These are phyloP conservation scores for Thalassia testudinum DNA, from an alignment of 116 monocot species.

Conservation along the genomic window DNA sequence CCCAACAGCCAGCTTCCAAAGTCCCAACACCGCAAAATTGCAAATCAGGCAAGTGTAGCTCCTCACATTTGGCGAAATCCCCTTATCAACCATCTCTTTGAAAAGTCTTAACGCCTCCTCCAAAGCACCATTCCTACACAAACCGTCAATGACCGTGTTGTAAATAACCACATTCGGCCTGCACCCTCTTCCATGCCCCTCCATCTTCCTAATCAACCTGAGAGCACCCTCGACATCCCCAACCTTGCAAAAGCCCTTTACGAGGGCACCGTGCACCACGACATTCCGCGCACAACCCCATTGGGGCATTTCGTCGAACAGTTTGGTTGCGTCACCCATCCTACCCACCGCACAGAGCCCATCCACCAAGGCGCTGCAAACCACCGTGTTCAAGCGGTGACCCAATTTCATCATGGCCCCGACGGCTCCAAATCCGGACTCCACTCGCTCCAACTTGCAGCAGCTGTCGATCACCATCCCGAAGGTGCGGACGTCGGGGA, in stretches of 20 bases:
- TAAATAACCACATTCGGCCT: conserved; percentile 6
- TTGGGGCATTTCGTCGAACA: conserved; percentile 9
- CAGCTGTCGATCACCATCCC: conserved; percentile 3
- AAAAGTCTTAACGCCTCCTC: conserved; percentile 12
- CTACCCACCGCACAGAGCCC: conserved; percentile 5
- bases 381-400: conserved; percentile 2
- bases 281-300: conserved; percentile 6
- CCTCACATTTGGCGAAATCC: too few relatives aligned
- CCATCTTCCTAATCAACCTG: conserved; percentile 10
- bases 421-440: background rate
- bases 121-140: conserved; percentile 3
- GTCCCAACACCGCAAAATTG: conserved; percentile 6
- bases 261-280: conserved; percentile 6
- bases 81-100: conserved; percentile 11
- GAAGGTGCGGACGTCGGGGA: conserved; percentile 1
- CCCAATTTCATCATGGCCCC: conserved; percentile 3
- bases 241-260: conserved; percentile 4
- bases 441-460: background rate
- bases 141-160: conserved; percentile 16
- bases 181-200: conserved; percentile 2
- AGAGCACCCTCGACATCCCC: conserved; percentile 1
- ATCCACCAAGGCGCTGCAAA: conserved; percentile 2
- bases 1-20: conserved; percentile 14
- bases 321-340: conserved; percentile 3
- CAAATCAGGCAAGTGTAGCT: conserved; percentile 21